Evolutionary conservation across 2,329 filamentous ascomycete species (phyloP).

Genomic region (Colletotrichum sp.): DNA sequence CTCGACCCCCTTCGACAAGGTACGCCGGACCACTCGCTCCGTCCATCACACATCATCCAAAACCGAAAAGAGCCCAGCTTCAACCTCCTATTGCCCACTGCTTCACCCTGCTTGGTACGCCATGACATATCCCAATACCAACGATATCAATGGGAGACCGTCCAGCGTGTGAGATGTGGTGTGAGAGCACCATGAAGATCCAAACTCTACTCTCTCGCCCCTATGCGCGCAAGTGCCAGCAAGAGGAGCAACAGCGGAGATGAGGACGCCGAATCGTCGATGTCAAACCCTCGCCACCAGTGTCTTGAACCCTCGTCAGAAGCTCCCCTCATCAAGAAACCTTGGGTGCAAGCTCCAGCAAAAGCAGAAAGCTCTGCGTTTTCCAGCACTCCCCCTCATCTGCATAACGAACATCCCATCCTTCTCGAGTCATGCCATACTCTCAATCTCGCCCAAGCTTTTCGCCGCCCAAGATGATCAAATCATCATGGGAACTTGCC

Average conservation of each 20-base stretch:
- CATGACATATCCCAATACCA: background rate
- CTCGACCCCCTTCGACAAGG: conserved; percentile 65
- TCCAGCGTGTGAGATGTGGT: conserved; percentile 2
- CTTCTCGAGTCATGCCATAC: conserved; percentile 7
- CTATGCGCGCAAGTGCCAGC: background rate
- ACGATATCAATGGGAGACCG: background rate
- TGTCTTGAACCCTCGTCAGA: conserved; percentile 18
- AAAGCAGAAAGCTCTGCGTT: background rate
- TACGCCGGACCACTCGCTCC: conserved; percentile 32
- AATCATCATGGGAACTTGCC: background rate
- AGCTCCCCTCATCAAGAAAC: background rate
- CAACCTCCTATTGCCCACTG: background rate
- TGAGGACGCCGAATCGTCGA: background rate
- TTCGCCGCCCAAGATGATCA: background rate
- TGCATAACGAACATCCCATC: conserved; percentile 2
- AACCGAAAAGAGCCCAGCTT: background rate
- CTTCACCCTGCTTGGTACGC: conserved; percentile 7
- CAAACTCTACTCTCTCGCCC: conserved; percentile 1
- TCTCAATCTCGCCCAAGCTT: background rate
- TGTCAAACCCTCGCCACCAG: conserved; percentile 7
- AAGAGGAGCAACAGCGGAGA: background rate
- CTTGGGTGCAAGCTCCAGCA: background rate
- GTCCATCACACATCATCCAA: background rate
- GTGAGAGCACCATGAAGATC: background rate
- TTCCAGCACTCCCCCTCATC: background rate